Evolutionary conservation across 1,139 yeast species (phyloP).

Genomic region (Citeromyces hawaiiensis): DNA sequence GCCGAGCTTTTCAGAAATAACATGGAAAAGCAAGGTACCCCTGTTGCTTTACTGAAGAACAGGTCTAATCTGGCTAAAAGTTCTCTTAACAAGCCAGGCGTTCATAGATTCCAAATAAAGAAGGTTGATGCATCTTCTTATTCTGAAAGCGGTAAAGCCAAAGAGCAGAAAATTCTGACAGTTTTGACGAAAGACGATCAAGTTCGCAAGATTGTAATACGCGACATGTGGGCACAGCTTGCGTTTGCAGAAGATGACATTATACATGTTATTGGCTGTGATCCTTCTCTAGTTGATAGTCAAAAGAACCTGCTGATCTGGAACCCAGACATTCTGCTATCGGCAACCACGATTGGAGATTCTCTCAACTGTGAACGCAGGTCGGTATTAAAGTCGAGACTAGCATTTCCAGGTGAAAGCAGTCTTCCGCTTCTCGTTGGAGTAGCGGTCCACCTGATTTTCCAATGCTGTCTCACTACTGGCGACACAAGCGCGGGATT

Average conservation of each 20-base stretch:
- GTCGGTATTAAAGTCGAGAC: conserved; percentile 44
- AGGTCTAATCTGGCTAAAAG: conserved; percentile 23
- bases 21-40: background rate
- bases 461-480: conserved; percentile 50
- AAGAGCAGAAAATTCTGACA: conserved; percentile 34
- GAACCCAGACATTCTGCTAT: conserved; percentile 71
- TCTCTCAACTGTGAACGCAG: conserved; percentile 63
- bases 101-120: conserved; percentile 36
- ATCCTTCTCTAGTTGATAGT: conserved; percentile 33
- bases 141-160: conserved; percentile 14
- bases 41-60: conserved; percentile 5
- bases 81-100: conserved; percentile 29
- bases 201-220: conserved; percentile 26
- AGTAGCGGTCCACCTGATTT: conserved; percentile 60
- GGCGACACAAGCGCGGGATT: conserved; percentile 27
- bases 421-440: conserved; percentile 62
- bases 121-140: conserved; percentile 23
- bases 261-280: conserved; percentile 36
- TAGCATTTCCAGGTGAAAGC: conserved; percentile 41
- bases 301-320: conserved; percentile 54
- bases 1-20: background rate
- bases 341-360: conserved; percentile 75
- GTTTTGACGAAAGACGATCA: conserved; percentile 25
- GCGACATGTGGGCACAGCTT: conserved; percentile 21
- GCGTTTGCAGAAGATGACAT: conserved; percentile 35